Evolutionary conservation across 805 yeast genomes (phyloP), one percentile per base, ranked within the genome.

Genomic region (Lipomyces orientalis): DNA sequence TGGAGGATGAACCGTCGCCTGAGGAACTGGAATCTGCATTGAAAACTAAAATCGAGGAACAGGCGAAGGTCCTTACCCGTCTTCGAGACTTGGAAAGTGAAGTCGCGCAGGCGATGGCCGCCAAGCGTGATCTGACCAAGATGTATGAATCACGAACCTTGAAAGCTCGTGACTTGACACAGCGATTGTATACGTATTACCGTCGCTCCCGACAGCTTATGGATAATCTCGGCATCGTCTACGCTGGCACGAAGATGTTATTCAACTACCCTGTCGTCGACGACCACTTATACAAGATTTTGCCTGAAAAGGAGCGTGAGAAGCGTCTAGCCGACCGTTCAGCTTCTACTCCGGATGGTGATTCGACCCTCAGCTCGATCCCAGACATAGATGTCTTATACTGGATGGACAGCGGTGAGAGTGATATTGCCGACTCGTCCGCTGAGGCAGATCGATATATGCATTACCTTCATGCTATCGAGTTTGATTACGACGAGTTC

Each of bases 361-460:
- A 52, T 52, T 52, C 55, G 34, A 37, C 55, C 14, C 19, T 66
- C 8, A 66, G 54, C 22, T 58, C 68, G 43, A 35, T 67, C 9
- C 66, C 60, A 6, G 70, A 69, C 33, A 58, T 70, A 51, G 72
- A 63, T n/a, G 60, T 69, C 5, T 51, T 86, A 63, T 79, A 81
- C 64, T 89, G 93, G 89, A 76, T 83, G 39, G 81, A 81, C 19
- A 73, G 77, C 72, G 77, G 73, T 37, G 69, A 69, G 56, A 68
- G 61, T 14, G 75, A 71, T 4, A 34, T 59, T 25, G 63, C 55
- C 8, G 60, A 62, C 19, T 76, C 57, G 7, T 59, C 58, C 12
- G 66, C 62, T 9, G 71, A 66, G 25, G 54, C 59, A 10, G 70
- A 65, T 37, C 35, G 67, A 14, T 68, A 60, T 25, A 31, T 58